phyloP scores from a whole-genome alignment of 306 rosid species.

The Corylus heterophylla region DNA sequence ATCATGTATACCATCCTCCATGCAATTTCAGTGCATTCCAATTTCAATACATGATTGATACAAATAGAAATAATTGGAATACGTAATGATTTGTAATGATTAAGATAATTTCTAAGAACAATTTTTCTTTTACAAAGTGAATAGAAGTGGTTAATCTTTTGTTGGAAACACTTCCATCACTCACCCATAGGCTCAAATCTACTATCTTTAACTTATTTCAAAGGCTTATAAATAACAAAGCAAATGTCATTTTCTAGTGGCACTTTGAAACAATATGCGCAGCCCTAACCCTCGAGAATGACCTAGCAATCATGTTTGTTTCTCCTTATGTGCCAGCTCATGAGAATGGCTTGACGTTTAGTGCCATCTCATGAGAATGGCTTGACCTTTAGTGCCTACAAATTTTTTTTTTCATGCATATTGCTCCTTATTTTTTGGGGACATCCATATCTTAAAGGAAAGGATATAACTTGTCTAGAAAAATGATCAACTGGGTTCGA shows the following conservation, averaged over 20 bases:
- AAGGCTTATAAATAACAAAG: conserved; percentile 13
- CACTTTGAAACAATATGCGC: conserved; percentile 14
- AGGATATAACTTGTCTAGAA: too few species aligned
- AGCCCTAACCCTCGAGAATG: conserved; percentile 23
- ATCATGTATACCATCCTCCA: too few species aligned
- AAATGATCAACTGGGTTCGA: too few species aligned
- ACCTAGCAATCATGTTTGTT: conserved; percentile 27
- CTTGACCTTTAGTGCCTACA: conserved; percentile 21
- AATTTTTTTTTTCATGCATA: too few species aligned
- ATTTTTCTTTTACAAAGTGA: not conserved
- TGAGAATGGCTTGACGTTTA: conserved; percentile 30
- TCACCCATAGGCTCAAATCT: conserved; percentile 17
- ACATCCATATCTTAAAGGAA: too few species aligned
- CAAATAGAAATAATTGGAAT: too few species aligned
- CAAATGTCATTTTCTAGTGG: not conserved
- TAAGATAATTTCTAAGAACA: not conserved
- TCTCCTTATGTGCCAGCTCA: conserved; percentile 2
- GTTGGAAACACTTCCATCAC: conserved; percentile 21
- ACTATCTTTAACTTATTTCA: conserved; percentile 19
- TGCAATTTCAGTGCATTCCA: too few species aligned
- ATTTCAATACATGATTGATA: too few species aligned
- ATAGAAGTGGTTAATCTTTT: not conserved
- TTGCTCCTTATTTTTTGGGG: too few species aligned
- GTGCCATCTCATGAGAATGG: conserved; percentile 23
- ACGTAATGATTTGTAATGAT: conserved; percentile 8